Base-by-base conservation (phyloP, 2,329 filamentous ascomycete species). In the Epichloe bromicola region DNA sequence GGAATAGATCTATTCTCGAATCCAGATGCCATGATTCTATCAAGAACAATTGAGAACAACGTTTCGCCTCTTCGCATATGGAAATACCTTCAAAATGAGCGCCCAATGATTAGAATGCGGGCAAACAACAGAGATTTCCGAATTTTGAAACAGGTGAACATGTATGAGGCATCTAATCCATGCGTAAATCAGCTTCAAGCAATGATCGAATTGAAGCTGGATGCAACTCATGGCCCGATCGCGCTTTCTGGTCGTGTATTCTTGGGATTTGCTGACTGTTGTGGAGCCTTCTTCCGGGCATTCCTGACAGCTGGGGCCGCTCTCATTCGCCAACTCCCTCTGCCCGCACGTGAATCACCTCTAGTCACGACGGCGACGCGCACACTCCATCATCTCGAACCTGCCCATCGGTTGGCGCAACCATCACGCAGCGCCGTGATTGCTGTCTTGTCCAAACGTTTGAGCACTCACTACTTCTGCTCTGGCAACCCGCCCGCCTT, bases 321-420 rank as follows among this genome's bases (percentile, higher is more conserved):
- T 53, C 49, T 23, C 37, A 52, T 53, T 53, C 48, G 48, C 37
- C 34, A 37, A 36, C 17, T 33, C 40, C 17, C 23, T 36, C 19
- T 17, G 36, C 6, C 46, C 48, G 39, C 52, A 53, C 52, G 52
- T 53, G 52, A 53, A 46, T 34, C 30, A 26, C 40, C 33, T 41
- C 34, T 36, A 17, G 30, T 33, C 41, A 26, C 52, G 54, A 57
- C 45, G 46, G 41, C 50, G 52, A 55, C 52, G 52, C 55, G 54
- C 46, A 49, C 49, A 54, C 51, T 19, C 49, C 23, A 48, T 46
- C 48, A 54, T 47, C 45, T 53, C 40, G 30, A 53, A 52, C 51
- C 20, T 34, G 45, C 42, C 38, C 44, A 33, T 37, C 46, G 38
- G 20, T 33, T 46, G 52, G 48, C 51, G 38, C 49, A 41, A 42